Evolutionary conservation across 495 filamentous ascomycete genomes (phyloP).

Genomic region (Venustampulla echinocandica): DNA sequence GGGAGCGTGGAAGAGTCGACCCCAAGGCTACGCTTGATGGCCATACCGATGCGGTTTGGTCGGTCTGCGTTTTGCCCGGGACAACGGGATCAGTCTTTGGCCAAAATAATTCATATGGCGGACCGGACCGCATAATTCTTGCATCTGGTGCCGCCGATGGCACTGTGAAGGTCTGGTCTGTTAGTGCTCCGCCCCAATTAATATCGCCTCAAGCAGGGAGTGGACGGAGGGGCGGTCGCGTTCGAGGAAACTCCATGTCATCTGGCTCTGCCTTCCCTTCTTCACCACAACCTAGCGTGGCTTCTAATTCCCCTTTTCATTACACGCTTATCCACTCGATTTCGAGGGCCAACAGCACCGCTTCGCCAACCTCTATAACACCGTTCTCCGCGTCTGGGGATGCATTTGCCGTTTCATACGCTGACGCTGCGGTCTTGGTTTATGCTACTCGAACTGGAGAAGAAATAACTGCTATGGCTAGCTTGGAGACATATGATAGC

Average conservation of each 20-base stretch:
- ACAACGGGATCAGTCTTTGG: constrained; percentile 72
- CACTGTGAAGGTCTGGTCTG: constrained; percentile 84
- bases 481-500: constrained; percentile 84
- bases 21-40: constrained; percentile 92
- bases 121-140: constrained; percentile 76
- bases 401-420: constrained; percentile 86
- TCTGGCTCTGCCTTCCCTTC: constrained; percentile 84
- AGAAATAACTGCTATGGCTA: constrained; percentile 85
- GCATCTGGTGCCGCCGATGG: constrained; percentile 90
- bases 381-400: constrained; percentile 80
- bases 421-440: constrained; percentile 80
- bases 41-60: constrained; percentile 94
- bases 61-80: constrained; percentile 85
- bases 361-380: constrained; percentile 85
- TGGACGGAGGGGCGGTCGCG: constrained; percentile 60
- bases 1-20: constrained; percentile 89
- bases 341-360: constrained; percentile 52
- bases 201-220: constrained; percentile 50
- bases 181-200: constrained; percentile 82
- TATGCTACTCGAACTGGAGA: constrained; percentile 90
- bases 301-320: constrained; percentile 49
- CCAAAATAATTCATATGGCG: constrained; percentile 56
- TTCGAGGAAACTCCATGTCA: constrained; percentile 82
- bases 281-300: constrained; percentile 80
- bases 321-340: constrained; percentile 77